Base-by-base conservation (phyloP, 768 basidiomycete species). In the Pisolithus orientalis region DNA sequence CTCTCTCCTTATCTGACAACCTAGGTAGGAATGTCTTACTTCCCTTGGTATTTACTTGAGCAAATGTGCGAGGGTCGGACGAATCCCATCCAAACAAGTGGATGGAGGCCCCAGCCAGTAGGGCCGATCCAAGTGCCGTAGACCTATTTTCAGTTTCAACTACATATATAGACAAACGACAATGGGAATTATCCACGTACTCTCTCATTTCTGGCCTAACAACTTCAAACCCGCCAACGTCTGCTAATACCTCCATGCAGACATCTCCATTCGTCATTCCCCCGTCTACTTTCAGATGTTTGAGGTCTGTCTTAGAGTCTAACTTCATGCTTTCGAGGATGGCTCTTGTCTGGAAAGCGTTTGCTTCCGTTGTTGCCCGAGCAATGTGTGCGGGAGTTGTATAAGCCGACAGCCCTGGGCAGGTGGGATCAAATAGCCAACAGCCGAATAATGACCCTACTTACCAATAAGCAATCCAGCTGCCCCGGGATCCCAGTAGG, bases 171-270 rank as follows among this genome's bases (percentile, higher is more conserved):
- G 9, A 44, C 24, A 38, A 0, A 42, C n/a, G 4, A 39, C 13
- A 14, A 42, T 14, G 17, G 24, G 37, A 51, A 31, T 31, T 10
- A 34, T 46, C 43, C 7, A 80, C 88, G 56, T 64, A 90, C 91
- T 99, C 96, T 66, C 95, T 75, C 96, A 99, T 99, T 64, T 91
- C 85, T 10, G 95, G 96, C 50, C 96, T 78, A 53, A 94, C 74
- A 56, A 99, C 90, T 28, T 82, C 83, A 70, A 96, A 94, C 13
- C 94, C 95, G 29, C 94, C 92, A 40, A 95, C 74, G 65, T 96
- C 87, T 4, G 90, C 90, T 54, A 94, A 77, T 44, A 94, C 73
- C 60, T 80, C 75, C 93, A 95, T 91, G 52, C 85, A 89, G 28
- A 89, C 68, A 63, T 95, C 91, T 32, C 90, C 90, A 58, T 94